Evolutionary conservation across 495 filamentous ascomycete genomes (phyloP).

Genomic region (Penicillium coprophilum): DNA sequence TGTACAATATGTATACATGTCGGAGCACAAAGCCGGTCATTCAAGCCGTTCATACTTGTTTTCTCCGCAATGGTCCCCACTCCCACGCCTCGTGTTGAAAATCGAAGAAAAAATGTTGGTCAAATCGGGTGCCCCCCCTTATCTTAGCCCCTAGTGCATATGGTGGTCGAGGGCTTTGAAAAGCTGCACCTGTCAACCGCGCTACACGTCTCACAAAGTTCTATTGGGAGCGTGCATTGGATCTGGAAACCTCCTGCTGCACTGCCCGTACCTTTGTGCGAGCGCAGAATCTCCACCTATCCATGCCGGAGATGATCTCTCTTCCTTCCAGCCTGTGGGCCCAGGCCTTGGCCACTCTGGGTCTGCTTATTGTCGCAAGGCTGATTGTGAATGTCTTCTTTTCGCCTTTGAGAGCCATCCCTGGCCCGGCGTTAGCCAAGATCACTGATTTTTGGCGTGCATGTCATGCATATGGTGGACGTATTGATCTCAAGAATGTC

Average conservation of each 20-base stretch:
- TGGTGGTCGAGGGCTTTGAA: not conserved
- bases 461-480: conserved; percentile 24
- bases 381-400: conserved; percentile 16
- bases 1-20: no score
- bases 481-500: conserved; percentile 20
- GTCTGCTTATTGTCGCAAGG: conserved; percentile 14
- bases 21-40: not conserved
- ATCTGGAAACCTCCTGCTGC: not conserved
- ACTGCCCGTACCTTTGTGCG: conserved; percentile 4
- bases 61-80: not conserved
- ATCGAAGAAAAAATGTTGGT: not conserved
- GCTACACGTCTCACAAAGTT: not conserved
- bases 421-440: conserved; percentile 46
- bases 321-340: conserved; percentile 12
- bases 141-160: not conserved
- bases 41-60: not conserved
- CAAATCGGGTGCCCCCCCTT: not conserved
- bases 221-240: not conserved
- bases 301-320: conserved; percentile 6
- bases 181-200: not conserved
- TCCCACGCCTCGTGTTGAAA: not conserved
- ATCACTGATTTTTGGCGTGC: conserved; percentile 41
- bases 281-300: not conserved
- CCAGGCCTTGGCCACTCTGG: conserved; percentile 11
- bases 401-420: conserved; percentile 32